Base-by-base conservation (phyloP, 2,329 filamentous ascomycete genomes). In the Colletotrichum falcatum region DNA sequence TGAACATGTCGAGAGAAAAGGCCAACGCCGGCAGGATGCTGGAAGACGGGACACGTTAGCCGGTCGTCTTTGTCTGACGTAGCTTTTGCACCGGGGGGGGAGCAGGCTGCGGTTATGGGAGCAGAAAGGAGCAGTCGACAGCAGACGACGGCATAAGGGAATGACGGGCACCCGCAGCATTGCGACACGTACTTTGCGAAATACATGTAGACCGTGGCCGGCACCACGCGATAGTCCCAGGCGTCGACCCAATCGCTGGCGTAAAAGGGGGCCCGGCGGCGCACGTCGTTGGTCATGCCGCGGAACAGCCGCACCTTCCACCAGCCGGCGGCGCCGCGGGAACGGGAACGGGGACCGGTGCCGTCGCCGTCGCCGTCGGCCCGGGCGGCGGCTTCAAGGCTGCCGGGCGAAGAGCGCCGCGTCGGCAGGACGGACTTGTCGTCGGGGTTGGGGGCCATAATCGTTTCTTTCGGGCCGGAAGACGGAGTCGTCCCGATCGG, bases 1-100 rank as follows among this genome's bases (percentile, higher is more conserved):
- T 92, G 78, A 97, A 96, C 94, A 97, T 97, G 81, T 97, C 94
- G 63, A 97, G 86, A 1, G 93, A 96, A 82, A 97, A 97, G 58
- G 94, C 94, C 70, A 97, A 82, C 1, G 94, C 94, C 1, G 94
- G 94, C 16, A 97, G 82, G 76, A 97, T 96, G 82, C 93, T 96
- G 77, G 62, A 65, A 37, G 18, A 23, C 28, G 18, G 20, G 5
- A 26, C 18, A 4, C 23, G 53, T 42, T 1, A 63, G 49, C 33
- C 61, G 59, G 63, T 23, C 65, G 30, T 16, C 42, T 46, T 42
- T 70, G 11, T 26, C 30, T 26, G 5, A 23, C 2, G 51, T 23
- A 12, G 26, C 30, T 54, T 35, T 5, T 16, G 14, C 4, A 54
- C n/a, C n/a, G n/a, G n/a, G n/a, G n/a, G n/a, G n/a, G n/a, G n/a